phyloP scores from a whole-genome alignment of 2,329 filamentous ascomycete genomes.

The Aspergillus brasiliensis region DNA sequence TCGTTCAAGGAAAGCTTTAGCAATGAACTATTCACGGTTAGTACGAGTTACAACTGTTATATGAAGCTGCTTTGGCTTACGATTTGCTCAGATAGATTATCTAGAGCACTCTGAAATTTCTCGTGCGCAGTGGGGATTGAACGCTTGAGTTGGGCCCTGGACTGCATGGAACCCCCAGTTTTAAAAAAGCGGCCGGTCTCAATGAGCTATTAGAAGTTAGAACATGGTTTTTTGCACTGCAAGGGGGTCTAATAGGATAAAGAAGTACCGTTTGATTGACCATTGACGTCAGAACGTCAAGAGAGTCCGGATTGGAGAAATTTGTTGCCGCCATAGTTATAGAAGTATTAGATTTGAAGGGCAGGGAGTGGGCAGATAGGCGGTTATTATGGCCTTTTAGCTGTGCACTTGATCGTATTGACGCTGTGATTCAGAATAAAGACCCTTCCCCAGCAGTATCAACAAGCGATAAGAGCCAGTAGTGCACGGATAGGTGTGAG shows the following conservation, averaged over 20 bases:
- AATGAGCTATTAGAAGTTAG: constrained; percentile 39
- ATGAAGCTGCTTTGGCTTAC: constrained; percentile 29
- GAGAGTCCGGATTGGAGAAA: constrained; percentile 36
- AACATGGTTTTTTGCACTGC: not conserved
- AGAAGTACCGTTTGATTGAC: constrained; percentile 40
- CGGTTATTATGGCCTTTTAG: not conserved
- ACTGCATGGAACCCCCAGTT: constrained; percentile 37
- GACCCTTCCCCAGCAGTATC: not conserved
- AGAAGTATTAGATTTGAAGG: not conserved
- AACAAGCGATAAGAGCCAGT: not conserved
- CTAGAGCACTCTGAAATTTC: constrained; percentile 43
- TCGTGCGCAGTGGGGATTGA: constrained; percentile 42
- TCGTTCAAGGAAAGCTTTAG: constrained; percentile 46
- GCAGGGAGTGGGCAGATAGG: not conserved
- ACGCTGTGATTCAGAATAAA: not conserved
- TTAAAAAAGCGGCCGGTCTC: constrained; percentile 47
- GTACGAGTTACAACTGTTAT: not conserved
- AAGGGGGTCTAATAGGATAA: not conserved
- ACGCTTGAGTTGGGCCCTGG: constrained; percentile 39
- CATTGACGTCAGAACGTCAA: constrained; percentile 37
- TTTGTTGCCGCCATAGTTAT: constrained; percentile 25
- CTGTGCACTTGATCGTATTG: not conserved
- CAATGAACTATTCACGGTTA: constrained; percentile 38
- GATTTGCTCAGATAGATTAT: constrained; percentile 46
- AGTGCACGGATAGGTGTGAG: not conserved